Evolutionary conservation across 1,139 yeast genomes (phyloP).

Genomic region (Kurtzmaniella quercitrusa): DNA sequence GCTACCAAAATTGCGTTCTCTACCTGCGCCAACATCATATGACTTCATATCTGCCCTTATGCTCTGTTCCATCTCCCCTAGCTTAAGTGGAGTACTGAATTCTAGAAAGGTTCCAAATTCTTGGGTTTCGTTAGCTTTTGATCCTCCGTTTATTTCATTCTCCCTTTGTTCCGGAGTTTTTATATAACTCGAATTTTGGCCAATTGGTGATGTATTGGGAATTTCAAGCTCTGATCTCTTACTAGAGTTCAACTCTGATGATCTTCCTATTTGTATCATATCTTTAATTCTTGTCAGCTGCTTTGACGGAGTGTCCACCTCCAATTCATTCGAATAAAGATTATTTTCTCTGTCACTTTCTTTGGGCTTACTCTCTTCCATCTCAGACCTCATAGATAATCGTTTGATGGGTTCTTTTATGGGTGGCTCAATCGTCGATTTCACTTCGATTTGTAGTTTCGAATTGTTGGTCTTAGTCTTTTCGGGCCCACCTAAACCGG

Average conservation of each 20-base stretch:
- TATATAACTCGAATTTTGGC: constrained; percentile 3
- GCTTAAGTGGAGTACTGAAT: constrained; percentile 18
- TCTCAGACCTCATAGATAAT: neutral
- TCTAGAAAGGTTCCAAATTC: constrained; percentile 12
- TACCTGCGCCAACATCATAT: neutral
- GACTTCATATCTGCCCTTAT: neutral
- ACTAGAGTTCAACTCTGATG: neutral
- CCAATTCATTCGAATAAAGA: neutral
- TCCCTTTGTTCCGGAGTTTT: neutral
- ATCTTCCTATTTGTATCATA: neutral
- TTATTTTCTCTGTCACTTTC: neutral
- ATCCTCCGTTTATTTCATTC: constrained; percentile 1
- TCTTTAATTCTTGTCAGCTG: neutral
- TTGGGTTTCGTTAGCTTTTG: constrained; percentile 5
- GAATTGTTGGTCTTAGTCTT: neutral
- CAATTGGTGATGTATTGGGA: constrained; percentile 7
- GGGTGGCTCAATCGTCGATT: neutral
- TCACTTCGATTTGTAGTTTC: neutral
- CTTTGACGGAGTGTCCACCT: constrained; percentile 1
- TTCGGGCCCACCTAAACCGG: too few relatives aligned
- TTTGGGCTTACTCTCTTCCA: neutral
- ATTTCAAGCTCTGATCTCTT: neutral
- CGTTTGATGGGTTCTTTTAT: neutral
- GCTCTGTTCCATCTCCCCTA: neutral
- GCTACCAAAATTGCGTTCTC: neutral